These are phyloP conservation scores for Clonostachys solani DNA, from an alignment of 2,329 filamentous ascomycete species.

Conservation along the genomic window DNA sequence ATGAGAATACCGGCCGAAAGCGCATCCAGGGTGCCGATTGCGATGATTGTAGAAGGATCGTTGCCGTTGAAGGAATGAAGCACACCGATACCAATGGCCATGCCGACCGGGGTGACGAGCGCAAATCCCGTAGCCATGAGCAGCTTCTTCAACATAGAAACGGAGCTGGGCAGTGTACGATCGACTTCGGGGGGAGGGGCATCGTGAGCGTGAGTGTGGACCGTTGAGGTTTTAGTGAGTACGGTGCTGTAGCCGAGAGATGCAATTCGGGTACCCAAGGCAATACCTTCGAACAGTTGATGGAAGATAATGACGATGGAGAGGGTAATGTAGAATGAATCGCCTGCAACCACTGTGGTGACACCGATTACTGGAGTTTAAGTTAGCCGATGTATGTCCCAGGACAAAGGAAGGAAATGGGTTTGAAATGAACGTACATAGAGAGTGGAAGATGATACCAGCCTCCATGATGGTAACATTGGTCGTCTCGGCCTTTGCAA, in stretches of 20 bases:
- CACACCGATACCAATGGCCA: conserved; percentile 75
- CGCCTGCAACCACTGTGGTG: conserved; percentile 55
- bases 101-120: conserved; percentile 70
- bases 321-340: conserved; percentile 51
- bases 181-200: conserved; percentile 11
- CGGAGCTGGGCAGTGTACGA: conserved; percentile 6
- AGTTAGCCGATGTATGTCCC: not conserved
- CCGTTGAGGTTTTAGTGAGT: conserved; percentile 9
- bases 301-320: conserved; percentile 71
- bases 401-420: too few relatives aligned
- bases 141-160: conserved; percentile 46
- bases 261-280: conserved; percentile 68
- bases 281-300: conserved; percentile 74
- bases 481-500: conserved; percentile 42
- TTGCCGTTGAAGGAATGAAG: conserved; percentile 70
- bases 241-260: conserved; percentile 33
- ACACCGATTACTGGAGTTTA: conserved; percentile 51
- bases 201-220: conserved; percentile 6
- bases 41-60: conserved; percentile 61
- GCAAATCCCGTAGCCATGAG: conserved; percentile 61
- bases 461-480: conserved; percentile 67
- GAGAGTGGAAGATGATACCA: conserved; percentile 72
- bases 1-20: conserved; percentile 70
- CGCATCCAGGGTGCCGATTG: conserved; percentile 70
- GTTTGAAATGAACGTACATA: conserved; percentile 38